Evolutionary conservation across 805 yeast species (phyloP), one percentile per base, ranked within the genome.

Genomic region (Saccharomycopsis fermentans): DNA sequence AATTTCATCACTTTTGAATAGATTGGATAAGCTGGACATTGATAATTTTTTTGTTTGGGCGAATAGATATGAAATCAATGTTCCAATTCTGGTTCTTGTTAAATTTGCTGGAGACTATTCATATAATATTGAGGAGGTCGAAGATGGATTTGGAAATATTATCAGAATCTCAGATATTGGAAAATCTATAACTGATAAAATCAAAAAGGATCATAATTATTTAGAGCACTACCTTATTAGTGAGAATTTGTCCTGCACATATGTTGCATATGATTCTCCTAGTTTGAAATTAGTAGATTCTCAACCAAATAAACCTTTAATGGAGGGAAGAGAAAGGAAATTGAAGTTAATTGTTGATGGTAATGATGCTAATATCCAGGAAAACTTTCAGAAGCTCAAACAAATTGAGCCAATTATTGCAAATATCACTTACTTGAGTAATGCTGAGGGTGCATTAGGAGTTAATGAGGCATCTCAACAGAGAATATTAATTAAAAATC

Each of bases 131-230:
- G 81, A 79, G 56, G 80, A 77, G 58, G 75, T 86, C 19, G 77
- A 79, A 34, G 91, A 86, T 69, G 88, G 86, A 2, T 72, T 86
- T 56, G 90, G 90, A 2, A 86, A 86, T 62, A 62, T 71, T 6
- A 75, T 83, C 52, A 62, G 64, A 11, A 63, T 69, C n/a, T 60
- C 68, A 51, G 61, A 54, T 4, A 58, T 69, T 37, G 69, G 72
- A 21, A 72, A 72, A 3, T 21, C 29, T 8, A 24, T 43, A 43
- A 24, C 50, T 1, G n/a, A 21, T 12, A 43, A 43, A 19, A 43
- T 43, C 24, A 43, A 43, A 26, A 43, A 43, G 12, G 66, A 63
- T n/a, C 65, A n/a, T 21, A 54, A 54, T 14, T 47, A 55, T 35
- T 35, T 55, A 4, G 62, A 61, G 48, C 48, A 57, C 11, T 59